Evolutionary conservation across 176 grass and related monocot genomes (phyloP).

Genomic region (Aegilops speltoides): DNA sequence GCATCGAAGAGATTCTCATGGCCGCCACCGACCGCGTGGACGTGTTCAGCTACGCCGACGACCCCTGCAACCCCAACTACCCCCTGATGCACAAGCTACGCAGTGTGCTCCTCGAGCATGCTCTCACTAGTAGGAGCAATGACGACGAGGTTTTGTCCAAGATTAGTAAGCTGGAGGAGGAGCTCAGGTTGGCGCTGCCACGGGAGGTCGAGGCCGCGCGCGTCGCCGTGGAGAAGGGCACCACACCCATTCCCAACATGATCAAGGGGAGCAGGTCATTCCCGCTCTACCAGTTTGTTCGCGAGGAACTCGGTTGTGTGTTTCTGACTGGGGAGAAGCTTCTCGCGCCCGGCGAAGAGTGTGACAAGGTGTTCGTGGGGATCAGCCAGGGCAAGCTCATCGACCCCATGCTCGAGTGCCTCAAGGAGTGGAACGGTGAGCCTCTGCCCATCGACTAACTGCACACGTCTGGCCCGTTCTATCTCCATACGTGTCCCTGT

Average conservation of each 20-base stretch:
- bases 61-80: not conserved
- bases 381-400: constrained; percentile 59
- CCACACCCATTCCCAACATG: not conserved
- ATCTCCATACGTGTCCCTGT: not conserved
- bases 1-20: not conserved
- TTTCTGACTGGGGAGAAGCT: not conserved
- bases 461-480: not conserved
- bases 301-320: not conserved
- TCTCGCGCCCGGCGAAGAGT: not conserved
- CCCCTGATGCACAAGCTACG: not conserved
- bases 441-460: constrained; percentile 49
- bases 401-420: constrained; percentile 71
- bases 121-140: not conserved
- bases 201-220: not conserved
- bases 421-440: constrained; percentile 79
- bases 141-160: not conserved
- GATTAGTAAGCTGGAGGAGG: not conserved
- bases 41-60: not conserved
- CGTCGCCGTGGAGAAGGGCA: not conserved
- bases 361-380: constrained; percentile 65
- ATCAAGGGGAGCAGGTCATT: not conserved
- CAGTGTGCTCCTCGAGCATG: constrained; percentile 2
- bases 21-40: not conserved
- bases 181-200: not conserved
- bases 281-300: not conserved